Percentiles rank a stretch among this genome's conserved stretches.
Evolutionary conservation across 768 basidiomycete species (phyloP).

Genomic region (Podaxis mareebaensis): DNA sequence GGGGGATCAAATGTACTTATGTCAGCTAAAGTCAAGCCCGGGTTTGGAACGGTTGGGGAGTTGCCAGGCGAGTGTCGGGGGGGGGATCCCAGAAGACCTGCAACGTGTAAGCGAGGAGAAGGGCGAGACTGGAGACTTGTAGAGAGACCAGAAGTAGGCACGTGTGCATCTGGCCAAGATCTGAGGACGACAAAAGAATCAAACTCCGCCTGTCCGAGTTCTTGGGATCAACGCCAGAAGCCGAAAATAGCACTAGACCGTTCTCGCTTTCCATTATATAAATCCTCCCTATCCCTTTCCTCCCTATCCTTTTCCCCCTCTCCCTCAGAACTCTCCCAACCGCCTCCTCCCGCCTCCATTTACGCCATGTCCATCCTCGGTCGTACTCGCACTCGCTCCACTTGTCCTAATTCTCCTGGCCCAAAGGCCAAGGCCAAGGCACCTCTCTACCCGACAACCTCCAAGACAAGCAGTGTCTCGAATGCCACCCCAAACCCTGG

Average conservation of each 20-base stretch:
- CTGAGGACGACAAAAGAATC: neutral
- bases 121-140: neutral
- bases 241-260: constrained; percentile 12
- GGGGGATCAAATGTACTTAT: constrained; percentile 2
- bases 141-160: neutral
- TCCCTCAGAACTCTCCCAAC: too few relatives aligned
- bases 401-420: neutral
- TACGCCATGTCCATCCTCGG: constrained; percentile 13
- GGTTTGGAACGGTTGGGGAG: neutral
- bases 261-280: constrained; percentile 1
- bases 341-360: neutral
- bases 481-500: neutral
- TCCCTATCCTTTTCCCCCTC: neutral
- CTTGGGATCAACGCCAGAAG: constrained; percentile 10
- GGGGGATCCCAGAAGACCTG: neutral
- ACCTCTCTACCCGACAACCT: neutral
- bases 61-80: neutral
- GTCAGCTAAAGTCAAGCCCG: neutral
- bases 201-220: neutral
- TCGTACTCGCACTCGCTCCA: constrained; percentile 9
- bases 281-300: neutral
- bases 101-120: neutral
- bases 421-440: constrained; percentile 5
- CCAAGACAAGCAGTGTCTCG: neutral
- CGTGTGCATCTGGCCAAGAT: neutral